phyloP scores from a whole-genome alignment of 2,329 filamentous ascomycete species.

The Rhynchosporium graminicola region DNA sequence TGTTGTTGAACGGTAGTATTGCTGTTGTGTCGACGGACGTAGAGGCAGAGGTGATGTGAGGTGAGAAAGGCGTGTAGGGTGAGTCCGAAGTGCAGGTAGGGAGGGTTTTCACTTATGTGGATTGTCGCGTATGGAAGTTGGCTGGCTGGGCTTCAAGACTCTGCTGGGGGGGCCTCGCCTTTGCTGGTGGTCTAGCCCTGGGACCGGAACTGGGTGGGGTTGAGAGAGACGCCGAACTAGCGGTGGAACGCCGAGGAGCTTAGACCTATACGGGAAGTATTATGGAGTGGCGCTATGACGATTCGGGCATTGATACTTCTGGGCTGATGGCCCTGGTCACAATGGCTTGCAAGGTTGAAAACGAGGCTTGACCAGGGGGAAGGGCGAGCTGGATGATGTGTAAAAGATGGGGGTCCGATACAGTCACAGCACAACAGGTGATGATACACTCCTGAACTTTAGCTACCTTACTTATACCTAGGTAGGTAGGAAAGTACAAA shows the following conservation, averaged over 20 bases:
- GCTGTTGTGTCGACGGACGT: slow-evolving; percentile 5
- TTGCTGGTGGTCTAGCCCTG: background rate
- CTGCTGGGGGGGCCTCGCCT: background rate
- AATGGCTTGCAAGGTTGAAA: background rate
- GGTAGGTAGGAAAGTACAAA: background rate
- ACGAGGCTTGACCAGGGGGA: no score
- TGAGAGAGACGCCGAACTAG: background rate
- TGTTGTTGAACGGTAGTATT: slow-evolving; percentile 8
- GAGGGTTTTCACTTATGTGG: slow-evolving; percentile 20
- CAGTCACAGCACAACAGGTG: no score
- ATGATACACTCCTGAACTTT: no score
- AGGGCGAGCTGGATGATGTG: no score
- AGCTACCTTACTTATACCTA: no score
- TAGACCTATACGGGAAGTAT: slow-evolving; percentile 2
- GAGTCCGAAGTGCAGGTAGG: slow-evolving; percentile 11
- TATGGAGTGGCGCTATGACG: background rate
- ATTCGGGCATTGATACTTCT: background rate
- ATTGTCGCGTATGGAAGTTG: slow-evolving; percentile 27
- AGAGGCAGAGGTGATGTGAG: background rate
- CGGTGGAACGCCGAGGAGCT: no score
- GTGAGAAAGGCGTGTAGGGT: background rate
- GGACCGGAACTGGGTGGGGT: background rate
- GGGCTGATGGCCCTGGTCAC: background rate
- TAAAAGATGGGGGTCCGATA: no score
- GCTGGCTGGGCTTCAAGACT: background rate